These are phyloP conservation scores for Colletotrichum zoysiae DNA, from an alignment of 2,329 filamentous ascomycete genomes.

Conservation along the genomic window DNA sequence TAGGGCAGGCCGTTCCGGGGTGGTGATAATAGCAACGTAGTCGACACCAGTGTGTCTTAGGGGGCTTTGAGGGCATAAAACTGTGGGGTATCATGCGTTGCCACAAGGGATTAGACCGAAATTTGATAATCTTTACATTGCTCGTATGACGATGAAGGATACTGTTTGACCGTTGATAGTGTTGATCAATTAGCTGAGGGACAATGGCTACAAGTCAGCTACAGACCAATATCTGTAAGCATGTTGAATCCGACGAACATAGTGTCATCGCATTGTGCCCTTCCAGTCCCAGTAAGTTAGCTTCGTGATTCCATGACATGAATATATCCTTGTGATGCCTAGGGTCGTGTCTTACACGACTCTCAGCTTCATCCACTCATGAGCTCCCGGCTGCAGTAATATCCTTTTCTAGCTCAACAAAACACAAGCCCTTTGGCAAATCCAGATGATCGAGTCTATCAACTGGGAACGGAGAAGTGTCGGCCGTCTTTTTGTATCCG, in stretches of 20 bases:
- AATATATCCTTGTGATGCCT: background rate
- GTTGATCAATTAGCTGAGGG: background rate
- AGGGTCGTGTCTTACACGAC: background rate
- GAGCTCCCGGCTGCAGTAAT: background rate
- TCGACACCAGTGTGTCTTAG: background rate
- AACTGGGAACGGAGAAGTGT: constrained; percentile 50
- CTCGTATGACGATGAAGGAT: background rate
- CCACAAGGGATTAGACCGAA: no score
- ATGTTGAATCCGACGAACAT: background rate
- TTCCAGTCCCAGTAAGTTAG: background rate
- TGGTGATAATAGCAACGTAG: background rate
- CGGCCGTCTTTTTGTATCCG: constrained; percentile 52
- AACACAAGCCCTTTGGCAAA: constrained; percentile 50
- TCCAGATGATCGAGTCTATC: constrained; percentile 38
- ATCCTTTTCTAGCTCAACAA: constrained; percentile 53
- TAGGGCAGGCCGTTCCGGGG: background rate
- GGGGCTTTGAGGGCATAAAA: background rate
- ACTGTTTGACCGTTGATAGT: background rate
- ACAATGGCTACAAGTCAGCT: background rate
- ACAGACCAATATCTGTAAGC: background rate
- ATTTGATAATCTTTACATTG: background rate
- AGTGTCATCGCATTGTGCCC: no score
- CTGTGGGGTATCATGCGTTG: background rate
- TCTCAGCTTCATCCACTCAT: background rate
- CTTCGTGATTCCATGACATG: background rate